Conservation (phyloP, 495 filamentous ascomycete genomes). For the Glarea lozoyensis region DNA sequence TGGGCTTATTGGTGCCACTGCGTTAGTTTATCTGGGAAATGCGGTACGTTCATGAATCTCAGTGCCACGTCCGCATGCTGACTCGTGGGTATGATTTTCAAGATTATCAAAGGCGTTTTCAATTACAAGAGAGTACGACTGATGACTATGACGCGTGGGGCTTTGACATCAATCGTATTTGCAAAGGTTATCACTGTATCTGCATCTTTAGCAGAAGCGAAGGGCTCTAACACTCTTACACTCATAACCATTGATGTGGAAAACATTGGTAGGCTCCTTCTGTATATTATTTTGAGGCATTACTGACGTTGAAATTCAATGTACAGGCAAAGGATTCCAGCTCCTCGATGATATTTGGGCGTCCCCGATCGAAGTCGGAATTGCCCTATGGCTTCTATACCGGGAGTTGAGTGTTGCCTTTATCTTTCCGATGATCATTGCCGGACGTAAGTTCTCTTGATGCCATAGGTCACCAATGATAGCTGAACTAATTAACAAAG, state of each 20-base stretch:
- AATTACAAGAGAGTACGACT: conserved; percentile 37
- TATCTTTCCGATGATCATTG: conserved; percentile 5
- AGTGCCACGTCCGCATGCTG: background rate
- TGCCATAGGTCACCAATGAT: too few species aligned
- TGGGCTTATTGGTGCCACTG: conserved; percentile 55
- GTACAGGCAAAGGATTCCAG: too few species aligned
- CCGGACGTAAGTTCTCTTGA: too few species aligned
- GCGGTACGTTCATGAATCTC: too few species aligned
- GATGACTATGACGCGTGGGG: conserved; percentile 46
- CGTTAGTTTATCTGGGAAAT: conserved; percentile 51
- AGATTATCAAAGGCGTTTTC: background rate
- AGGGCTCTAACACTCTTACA: background rate
- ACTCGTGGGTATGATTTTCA: background rate
- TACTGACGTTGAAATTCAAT: too few species aligned
- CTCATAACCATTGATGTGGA: background rate
- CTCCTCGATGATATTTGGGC: conserved; percentile 14
- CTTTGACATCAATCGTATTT: conserved; percentile 43
- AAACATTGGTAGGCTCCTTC: too few species aligned
- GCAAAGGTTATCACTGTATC: conserved; percentile 36
- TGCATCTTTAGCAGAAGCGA: conserved; percentile 34
- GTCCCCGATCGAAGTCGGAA: background rate
- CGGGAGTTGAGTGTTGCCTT: background rate
- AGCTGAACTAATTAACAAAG: too few species aligned
- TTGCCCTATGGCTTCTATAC: conserved; percentile 13
- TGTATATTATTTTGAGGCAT: too few species aligned